Percentiles rank a stretch among this genome's conserved stretches.
phyloP scores from a whole-genome alignment of 768 basidiomycete species.

The Amanita exitialis region DNA sequence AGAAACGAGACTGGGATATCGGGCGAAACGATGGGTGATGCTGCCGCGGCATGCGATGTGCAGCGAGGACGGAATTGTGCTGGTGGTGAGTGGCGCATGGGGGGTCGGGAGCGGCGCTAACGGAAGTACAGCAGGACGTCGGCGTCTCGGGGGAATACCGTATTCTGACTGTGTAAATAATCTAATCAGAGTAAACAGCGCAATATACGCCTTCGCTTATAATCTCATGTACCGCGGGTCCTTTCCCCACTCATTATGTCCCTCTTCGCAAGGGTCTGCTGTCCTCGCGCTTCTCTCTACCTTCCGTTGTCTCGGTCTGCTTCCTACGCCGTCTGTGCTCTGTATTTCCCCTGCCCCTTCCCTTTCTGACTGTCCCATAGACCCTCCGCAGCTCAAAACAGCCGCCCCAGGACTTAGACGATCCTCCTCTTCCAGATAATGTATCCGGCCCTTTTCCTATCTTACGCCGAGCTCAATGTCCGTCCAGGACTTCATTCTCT shows the following conservation, averaged over 20 bases:
- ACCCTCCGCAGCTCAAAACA: constrained; percentile 30
- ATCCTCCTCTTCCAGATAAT: constrained; percentile 36
- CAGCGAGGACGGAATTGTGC: constrained; percentile 44
- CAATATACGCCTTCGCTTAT: constrained; percentile 18
- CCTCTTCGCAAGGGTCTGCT: constrained; percentile 7
- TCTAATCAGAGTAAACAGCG: constrained; percentile 11
- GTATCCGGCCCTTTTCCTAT: constrained; percentile 20
- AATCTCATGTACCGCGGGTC: constrained; percentile 17
- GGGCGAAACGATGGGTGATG: constrained; percentile 20
- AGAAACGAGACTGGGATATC: constrained; percentile 36
- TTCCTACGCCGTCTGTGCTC: constrained; percentile 13
- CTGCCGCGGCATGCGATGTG: constrained; percentile 31
- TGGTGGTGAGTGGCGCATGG: constrained; percentile 27
- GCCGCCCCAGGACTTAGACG: constrained; percentile 25
- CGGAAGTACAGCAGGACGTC: not conserved
- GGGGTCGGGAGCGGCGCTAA: not conserved
- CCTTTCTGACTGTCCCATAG: constrained; percentile 16
- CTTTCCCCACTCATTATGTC: constrained; percentile 11
- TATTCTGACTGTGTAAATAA: not conserved
- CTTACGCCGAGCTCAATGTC: constrained; percentile 8
- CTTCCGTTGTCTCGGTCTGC: constrained; percentile 8
- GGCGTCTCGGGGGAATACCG: not conserved
- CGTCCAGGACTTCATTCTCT: constrained; percentile 87
- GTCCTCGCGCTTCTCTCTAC: constrained; percentile 8
- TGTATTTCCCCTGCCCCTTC: constrained; percentile 25